These are phyloP conservation scores for Paratinospora sagittata DNA, from an alignment of 164 flowering plant species.

Conservation along the genomic window DNA sequence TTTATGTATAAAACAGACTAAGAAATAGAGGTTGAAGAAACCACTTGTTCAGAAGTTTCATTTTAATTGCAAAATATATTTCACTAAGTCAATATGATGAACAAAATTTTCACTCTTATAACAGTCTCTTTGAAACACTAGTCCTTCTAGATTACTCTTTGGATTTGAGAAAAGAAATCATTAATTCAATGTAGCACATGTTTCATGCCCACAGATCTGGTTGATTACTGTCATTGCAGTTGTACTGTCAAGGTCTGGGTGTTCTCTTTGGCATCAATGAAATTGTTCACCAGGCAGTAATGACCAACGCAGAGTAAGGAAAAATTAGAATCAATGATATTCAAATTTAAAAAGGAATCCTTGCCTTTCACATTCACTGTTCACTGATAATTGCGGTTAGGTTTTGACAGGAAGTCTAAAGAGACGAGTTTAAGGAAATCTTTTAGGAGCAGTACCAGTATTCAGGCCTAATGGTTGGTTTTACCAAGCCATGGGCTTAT, in stretches of 20 bases:
- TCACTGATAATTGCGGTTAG: background rate
- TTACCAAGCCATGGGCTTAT: no score
- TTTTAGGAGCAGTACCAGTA: background rate
- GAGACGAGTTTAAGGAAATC: background rate
- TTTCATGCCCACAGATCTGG: background rate
- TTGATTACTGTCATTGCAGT: background rate
- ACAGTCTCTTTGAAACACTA: no score
- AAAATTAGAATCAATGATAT: background rate
- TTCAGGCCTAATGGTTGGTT: no score
- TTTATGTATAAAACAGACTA: no score
- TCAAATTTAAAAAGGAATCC: background rate
- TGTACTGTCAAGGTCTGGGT: background rate
- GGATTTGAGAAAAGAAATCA: background rate
- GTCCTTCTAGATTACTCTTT: background rate
- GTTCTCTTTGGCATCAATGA: background rate
- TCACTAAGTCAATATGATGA: no score
- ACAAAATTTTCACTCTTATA: no score
- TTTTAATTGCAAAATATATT: no score
- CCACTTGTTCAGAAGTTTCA: no score
- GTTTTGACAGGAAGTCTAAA: background rate
- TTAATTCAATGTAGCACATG: background rate
- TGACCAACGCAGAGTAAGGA: background rate
- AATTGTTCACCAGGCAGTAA: background rate
- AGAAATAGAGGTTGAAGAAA: no score
- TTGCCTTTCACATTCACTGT: background rate